Percentiles rank a stretch among this genome's conserved stretches.
phyloP scores from a whole-genome alignment of 2,329 filamentous ascomycete genomes.

The Aspergillus tanneri region DNA sequence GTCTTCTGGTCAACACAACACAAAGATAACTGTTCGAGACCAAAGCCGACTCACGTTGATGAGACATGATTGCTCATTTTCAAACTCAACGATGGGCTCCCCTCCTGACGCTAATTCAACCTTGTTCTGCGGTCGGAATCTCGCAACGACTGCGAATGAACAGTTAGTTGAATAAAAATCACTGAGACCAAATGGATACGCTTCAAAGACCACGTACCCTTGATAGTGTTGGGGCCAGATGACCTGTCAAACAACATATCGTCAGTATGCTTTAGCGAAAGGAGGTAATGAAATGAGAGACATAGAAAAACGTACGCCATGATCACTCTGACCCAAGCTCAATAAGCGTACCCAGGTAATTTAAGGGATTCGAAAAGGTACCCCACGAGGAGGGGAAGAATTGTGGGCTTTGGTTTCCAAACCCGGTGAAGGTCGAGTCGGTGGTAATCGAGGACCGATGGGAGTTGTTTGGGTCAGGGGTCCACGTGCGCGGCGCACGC shows the following conservation, averaged over 20 bases:
- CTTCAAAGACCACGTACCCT: conserved; percentile 44
- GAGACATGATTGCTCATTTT: conserved; percentile 81
- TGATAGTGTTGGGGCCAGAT: conserved; percentile 51
- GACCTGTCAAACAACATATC: conserved; percentile 27
- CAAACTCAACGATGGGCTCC: conserved; percentile 86
- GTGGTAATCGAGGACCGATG: conserved; percentile 2
- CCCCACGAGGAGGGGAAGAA: conserved; percentile 27
- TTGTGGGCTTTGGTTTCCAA: neutral
- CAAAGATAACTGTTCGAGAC: no score
- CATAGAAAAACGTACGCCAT: conserved; percentile 48
- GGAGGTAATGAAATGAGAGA: neutral
- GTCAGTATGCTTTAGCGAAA: conserved; percentile 15
- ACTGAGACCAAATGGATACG: conserved; percentile 1
- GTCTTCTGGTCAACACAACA: no score
- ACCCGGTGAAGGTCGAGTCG: conserved; percentile 10
- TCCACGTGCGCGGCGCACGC: conserved; percentile 26
- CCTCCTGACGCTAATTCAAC: conserved; percentile 86
- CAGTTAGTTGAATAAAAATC: conserved; percentile 43
- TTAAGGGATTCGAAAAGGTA: conserved; percentile 12
- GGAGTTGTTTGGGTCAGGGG: conserved; percentile 29
- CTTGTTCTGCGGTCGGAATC: conserved; percentile 96
- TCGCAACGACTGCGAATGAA: conserved; percentile 74
- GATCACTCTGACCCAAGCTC: conserved; percentile 27
- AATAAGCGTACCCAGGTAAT: conserved; percentile 1
- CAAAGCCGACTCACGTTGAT: conserved; percentile 73